Evolutionary conservation across 495 filamentous ascomycete species (phyloP), one percentile per base, ranked within the genome.

Genomic region (Lasiosphaeria hispida): DNA sequence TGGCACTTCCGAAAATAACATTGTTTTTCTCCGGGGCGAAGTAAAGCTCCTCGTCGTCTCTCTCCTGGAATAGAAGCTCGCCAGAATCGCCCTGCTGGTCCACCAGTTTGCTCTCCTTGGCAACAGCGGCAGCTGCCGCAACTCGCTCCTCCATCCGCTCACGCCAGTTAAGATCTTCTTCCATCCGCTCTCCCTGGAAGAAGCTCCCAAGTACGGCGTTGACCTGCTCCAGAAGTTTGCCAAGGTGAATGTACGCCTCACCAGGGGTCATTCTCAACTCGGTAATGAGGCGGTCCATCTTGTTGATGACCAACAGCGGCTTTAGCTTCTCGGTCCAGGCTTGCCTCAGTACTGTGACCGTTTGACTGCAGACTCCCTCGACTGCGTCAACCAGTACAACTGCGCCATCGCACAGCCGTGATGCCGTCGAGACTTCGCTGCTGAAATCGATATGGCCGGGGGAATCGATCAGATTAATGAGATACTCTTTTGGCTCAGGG

Each of bases 361-460:
- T 99, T 75, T 99, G 94, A 69, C 91, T 96, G 75, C 94, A 97
- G 13, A 99, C 94, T 37, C 94, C 94, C 68, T 99, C 94, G 2
- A 97, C 94, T 3, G 94, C 94, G 74, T 99, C 94, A n/a, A 99
- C 91, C 15, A 99, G 78, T 10, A 99, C 89, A 8, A 97, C 81
- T 1, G 93, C 94, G 30, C 95, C 94, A 75, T 99, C 94, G 60
- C 93, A 97, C 10, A 99, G 78, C 42, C 94, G 84, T 0, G 93
- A 97, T 1, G 94, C 94, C 0, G 92, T 97, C 1, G 92, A 96
- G 2, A 99, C 94, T 71, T 99, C 94, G 56, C 90, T 95, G 78
- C 92, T 96, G 74, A 99, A 99, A 70, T 99, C 94, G 45, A 99
- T 96, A 69, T 99, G 94, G 8, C 94, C 94, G 0, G 94, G 94